Conservation (phyloP, 2,329 filamentous ascomycete genomes). For the Keithomyces neogunnii region DNA sequence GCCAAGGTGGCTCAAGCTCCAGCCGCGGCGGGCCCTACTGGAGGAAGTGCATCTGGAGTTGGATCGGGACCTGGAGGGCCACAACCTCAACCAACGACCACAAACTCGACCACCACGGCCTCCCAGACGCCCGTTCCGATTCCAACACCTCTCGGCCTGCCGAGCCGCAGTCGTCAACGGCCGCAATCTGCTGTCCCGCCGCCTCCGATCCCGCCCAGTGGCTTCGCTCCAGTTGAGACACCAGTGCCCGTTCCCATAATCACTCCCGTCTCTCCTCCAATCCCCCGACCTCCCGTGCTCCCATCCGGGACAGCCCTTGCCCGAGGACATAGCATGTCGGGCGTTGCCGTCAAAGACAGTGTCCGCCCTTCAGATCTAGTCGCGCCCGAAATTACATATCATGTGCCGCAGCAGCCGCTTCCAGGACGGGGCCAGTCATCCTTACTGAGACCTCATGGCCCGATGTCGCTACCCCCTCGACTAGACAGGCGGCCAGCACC, state of each 20-base stretch:
- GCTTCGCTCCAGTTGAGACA: constrained; percentile 4
- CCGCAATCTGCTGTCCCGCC: constrained; percentile 4
- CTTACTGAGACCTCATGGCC: constrained; percentile 25
- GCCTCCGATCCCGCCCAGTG: constrained; percentile 1
- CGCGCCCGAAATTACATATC: constrained; percentile 32
- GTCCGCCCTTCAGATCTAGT: constrained; percentile 26
- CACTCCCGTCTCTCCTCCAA: constrained; percentile 1
- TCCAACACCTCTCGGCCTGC: constrained; percentile 11
- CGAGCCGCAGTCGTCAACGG: constrained; percentile 14
- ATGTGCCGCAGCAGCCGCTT: constrained; percentile 25
- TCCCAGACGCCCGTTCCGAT: constrained; percentile 12
- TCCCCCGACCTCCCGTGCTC: neutral
- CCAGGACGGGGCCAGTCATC: constrained; percentile 17
- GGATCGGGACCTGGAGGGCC: neutral
- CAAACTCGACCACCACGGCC: constrained; percentile 7
- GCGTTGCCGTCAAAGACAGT: constrained; percentile 12
- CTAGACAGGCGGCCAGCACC: constrained; percentile 19
- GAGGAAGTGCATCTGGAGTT: neutral
- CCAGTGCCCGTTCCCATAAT: constrained; percentile 1
- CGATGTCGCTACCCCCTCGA: constrained; percentile 21
- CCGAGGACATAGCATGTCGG: constrained; percentile 5
- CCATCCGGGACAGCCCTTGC: neutral
- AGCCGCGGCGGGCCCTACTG: constrained; percentile 1
- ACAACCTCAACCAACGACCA: constrained; percentile 1
- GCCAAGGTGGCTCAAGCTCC: constrained; percentile 7